A percentile compares a stretch with the other conserved stretches of the same genome.
Evolutionary conservation across 2,329 filamentous ascomycete species (phyloP).

Genomic region (Fusarium keratoplasticum): DNA sequence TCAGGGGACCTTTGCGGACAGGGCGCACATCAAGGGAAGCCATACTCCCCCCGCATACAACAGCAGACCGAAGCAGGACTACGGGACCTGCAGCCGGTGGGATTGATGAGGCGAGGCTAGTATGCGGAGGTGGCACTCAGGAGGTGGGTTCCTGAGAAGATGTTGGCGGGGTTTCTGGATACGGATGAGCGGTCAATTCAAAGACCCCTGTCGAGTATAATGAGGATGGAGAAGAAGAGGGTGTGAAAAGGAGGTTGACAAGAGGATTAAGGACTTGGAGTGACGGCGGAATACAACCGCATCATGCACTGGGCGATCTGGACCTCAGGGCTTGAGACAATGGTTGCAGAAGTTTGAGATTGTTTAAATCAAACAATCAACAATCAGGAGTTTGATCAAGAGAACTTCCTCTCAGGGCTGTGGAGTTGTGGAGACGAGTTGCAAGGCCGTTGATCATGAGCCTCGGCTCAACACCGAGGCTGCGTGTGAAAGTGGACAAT

Average conservation of each 20-base stretch:
- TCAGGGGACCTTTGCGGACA: constrained; percentile 35
- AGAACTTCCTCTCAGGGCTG: constrained; percentile 2
- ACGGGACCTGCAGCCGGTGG: constrained; percentile 39
- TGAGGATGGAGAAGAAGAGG: constrained; percentile 27
- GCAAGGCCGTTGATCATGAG: constrained; percentile 23
- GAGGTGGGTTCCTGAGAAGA: constrained; percentile 30
- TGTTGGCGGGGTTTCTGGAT: constrained; percentile 36
- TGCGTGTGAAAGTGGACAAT: constrained; percentile 30
- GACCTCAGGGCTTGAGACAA: constrained; percentile 4
- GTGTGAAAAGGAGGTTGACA: constrained; percentile 31
- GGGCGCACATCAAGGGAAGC: constrained; percentile 25
- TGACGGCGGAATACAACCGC: constrained; percentile 26
- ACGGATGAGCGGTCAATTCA: constrained; percentile 32
- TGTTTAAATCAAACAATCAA: constrained; percentile 12
- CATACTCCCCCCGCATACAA: constrained; percentile 31
- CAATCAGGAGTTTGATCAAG: constrained; percentile 15
- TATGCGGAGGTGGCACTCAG: constrained; percentile 15
- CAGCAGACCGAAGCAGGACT: constrained; percentile 31
- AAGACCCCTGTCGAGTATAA: constrained; percentile 34
- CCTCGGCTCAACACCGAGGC: constrained; percentile 31
- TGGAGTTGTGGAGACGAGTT: constrained; percentile 18
- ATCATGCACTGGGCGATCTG: constrained; percentile 35
- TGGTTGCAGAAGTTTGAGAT: constrained; percentile 11
- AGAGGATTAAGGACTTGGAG: constrained; percentile 20
- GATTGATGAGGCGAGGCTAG: constrained; percentile 2